Evolutionary conservation across 129 eudicot genomes (phyloP), one percentile per base, ranked within the genome.

Genomic region (Deinandra increscens): DNA sequence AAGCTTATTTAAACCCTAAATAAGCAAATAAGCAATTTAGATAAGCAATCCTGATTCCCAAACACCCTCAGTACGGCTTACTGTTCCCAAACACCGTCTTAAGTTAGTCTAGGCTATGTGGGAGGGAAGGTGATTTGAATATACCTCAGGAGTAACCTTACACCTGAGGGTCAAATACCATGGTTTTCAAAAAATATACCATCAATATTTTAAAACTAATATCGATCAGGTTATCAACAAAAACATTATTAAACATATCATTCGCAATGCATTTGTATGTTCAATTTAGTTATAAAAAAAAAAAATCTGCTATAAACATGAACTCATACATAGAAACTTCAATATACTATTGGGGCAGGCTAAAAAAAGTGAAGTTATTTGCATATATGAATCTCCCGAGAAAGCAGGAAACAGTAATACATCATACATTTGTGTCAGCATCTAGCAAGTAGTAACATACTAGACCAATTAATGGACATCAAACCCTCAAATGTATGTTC

Each of bases 11-110:
- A n/a, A 55, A 55, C 22, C 8, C 11, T 11, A 55, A 22, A 11
- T 4, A 55, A 54, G 11, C 34, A 55, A 5, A 26, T 51, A 11
- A 26, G 19, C 19, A 29, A 56, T 12, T 26, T 56, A 39, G 5
- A 56, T 29, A 56, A 56, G 60, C 63, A 58, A 26, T 31, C 64
- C 64, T 41, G 29, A 58, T 13, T 31, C 64, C 64, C 64, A 58
- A 58, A 58, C 38, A 4, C 64, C 1, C 64, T 13, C 10, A 26
- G 13, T 26, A 29, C 64, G 29, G 64, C 39, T 11, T 23, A 29
- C 26, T 26, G 7, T 5, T n/a, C n/a, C n/a, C n/a, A n/a, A n/a
- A n/a, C n/a, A n/a, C n/a, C n/a, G n/a, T n/a, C n/a, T n/a, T n/a
- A n/a, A n/a, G n/a, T n/a, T n/a, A n/a, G n/a, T n/a, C n/a, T n/a